Conservation (phyloP, 305 asterid species). For the Solanum hybrid region DNA sequence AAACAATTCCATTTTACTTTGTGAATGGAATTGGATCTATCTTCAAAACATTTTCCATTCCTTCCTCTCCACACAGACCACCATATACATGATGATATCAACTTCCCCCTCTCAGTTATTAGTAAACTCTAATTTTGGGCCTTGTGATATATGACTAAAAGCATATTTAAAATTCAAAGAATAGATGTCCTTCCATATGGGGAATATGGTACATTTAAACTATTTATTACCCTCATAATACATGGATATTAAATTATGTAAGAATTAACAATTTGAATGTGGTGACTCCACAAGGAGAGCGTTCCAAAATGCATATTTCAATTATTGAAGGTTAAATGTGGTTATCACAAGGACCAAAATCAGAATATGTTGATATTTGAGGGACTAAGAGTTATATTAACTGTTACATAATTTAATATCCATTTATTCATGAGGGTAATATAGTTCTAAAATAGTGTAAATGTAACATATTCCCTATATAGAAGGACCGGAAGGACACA, state of each 20-base stretch:
- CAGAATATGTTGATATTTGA: neutral
- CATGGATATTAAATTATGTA: neutral
- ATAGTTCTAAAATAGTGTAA: neutral
- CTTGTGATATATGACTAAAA: neutral
- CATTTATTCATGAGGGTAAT: neutral
- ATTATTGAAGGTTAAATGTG: neutral
- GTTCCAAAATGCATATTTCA: neutral
- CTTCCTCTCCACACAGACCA: neutral
- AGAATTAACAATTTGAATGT: neutral
- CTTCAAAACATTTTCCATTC: neutral
- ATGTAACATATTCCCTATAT: neutral
- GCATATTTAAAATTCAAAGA: neutral
- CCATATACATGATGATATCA: neutral
- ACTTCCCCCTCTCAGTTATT: neutral
- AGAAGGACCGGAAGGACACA: neutral
- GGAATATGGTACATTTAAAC: neutral
- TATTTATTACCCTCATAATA: neutral
- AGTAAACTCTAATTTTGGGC: neutral
- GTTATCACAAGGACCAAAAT: neutral
- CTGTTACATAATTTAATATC: neutral
- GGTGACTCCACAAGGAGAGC: neutral
- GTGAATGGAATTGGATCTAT: neutral
- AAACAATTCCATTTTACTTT: neutral
- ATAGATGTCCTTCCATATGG: neutral
- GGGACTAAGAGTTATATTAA: neutral